Conservation (phyloP, 768 basidiomycete genomes). For the Porphyrellus cyaneotinctus region DNA sequence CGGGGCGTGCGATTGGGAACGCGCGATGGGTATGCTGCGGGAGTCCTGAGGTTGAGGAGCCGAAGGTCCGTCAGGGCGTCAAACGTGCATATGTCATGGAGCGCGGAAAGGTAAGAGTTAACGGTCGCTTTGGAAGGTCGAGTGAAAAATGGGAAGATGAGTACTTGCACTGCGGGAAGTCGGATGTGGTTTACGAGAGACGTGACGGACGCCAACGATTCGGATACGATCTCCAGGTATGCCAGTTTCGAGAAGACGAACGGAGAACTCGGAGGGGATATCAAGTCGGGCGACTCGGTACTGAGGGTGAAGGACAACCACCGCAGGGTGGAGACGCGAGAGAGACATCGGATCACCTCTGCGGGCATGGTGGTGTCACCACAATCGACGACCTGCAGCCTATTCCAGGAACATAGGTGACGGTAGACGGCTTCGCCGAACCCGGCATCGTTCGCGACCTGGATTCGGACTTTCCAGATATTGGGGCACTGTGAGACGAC, state of each 20-base stretch:
- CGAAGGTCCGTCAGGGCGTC: not conserved
- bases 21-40: not conserved
- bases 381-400: not conserved
- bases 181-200: not conserved
- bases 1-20: not conserved
- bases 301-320: not conserved
- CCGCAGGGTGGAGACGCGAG: not conserved
- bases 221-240: slow-evolving; percentile 1
- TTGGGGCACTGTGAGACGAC: slow-evolving; percentile 2
- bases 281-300: not conserved
- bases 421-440: not conserved
- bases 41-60: not conserved
- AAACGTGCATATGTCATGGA: not conserved
- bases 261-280: not conserved
- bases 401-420: not conserved
- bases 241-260: slow-evolving; percentile 1
- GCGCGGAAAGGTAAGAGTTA: not conserved
- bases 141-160: not conserved
- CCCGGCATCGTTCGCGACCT: not conserved
- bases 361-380: not conserved
- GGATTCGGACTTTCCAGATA: slow-evolving; percentile 1
- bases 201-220: not conserved
- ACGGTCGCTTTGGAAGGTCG: not conserved
- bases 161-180: not conserved
- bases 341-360: not conserved